Base-by-base conservation (phyloP, 164 flowering plant species). In the Malania oleifera region DNA sequence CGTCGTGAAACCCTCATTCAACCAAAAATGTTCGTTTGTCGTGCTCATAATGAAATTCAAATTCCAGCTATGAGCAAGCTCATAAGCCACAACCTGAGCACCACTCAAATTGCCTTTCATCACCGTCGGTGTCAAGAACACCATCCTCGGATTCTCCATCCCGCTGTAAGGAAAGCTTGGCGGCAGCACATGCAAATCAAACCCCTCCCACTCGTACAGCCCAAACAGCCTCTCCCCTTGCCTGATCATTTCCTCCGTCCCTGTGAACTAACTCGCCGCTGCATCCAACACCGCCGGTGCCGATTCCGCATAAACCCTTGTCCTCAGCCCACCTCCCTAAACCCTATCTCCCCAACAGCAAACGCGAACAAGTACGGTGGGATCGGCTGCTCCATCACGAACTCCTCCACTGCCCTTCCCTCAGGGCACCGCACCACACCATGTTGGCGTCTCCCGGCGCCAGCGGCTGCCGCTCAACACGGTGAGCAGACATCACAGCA, bases 131-230 rank as follows among this genome's bases (percentile, higher is more conserved):
- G 98, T 93, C 80, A 93, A 68, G 67, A 93, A 93, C 57, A 79
- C 85, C 92, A 93, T 84, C 76, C 85, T 86, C 9, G 98, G 98
- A 65, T 93, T 93, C 80, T 93, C 98, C 98, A 93, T 93, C 6
- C 98, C 98, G 1, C 95, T 97, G 40, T 83, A 90, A 7, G 98
- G 98, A 67, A 90, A 93, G 67, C 98, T 93, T n/a, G 96, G 97
- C 0, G 98, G 98, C 78, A 93, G 54, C 51, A 93, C 98, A 61
- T 88, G 62, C 72, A 93, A 54, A 75, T 93, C 98, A 51, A 90
- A 93, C 75, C 97, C 78, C 70, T 84, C 98, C 98, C 97, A 93
- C 15, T 84, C 95, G 57, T 93, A 93, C 2, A 56, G 60, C 57
- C 98, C 98, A 64, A 93, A 90, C 76, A 93, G 46, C 68, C 37